Conservation (phyloP, 306 rosid genomes). For the Rubus idaeus region DNA sequence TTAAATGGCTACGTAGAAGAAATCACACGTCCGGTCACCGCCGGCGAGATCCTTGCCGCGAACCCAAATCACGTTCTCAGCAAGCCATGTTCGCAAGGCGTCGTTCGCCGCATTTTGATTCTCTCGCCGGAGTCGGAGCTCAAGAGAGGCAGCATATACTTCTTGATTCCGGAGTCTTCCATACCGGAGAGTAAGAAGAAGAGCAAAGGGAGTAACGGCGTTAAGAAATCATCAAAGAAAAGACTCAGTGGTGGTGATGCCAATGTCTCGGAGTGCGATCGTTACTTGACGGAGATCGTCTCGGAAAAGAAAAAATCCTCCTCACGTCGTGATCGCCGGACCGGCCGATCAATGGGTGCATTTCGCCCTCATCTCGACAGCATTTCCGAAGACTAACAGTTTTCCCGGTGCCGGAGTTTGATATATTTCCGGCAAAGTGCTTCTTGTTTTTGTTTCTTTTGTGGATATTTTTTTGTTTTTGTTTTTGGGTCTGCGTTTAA, state of each 20-base stretch:
- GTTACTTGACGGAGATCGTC: constrained; percentile 17
- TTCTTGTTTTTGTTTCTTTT: constrained; percentile 29
- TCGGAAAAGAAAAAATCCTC: constrained; percentile 59
- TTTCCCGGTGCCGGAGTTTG: constrained; percentile 38
- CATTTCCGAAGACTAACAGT: constrained; percentile 57
- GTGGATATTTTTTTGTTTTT: constrained; percentile 50
- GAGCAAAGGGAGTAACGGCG: constrained; percentile 4
- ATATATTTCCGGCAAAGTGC: not conserved
- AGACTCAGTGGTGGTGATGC: constrained; percentile 9
- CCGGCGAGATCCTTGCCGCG: constrained; percentile 71
- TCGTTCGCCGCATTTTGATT: constrained; percentile 68
- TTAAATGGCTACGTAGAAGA: constrained; percentile 81
- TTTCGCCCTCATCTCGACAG: constrained; percentile 81
- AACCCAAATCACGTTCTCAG: constrained; percentile 83
- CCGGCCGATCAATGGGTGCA: constrained; percentile 40
- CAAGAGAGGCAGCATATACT: constrained; percentile 82
- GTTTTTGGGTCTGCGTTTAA: constrained; percentile 25
- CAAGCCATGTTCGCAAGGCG: constrained; percentile 72
- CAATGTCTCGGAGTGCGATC: constrained; percentile 10
- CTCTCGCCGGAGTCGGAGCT: constrained; percentile 86
- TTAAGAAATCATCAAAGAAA: constrained; percentile 37
- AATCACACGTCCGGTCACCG: constrained; percentile 62
- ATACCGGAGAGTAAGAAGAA: constrained; percentile 50
- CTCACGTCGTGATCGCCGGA: constrained; percentile 52
- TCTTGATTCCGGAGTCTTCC: constrained; percentile 79